Percentiles rank a stretch among this genome's conserved stretches.
These are phyloP conservation scores for Acacia acuminata DNA, from an alignment of 306 rosid genomes.

Conservation along the genomic window DNA sequence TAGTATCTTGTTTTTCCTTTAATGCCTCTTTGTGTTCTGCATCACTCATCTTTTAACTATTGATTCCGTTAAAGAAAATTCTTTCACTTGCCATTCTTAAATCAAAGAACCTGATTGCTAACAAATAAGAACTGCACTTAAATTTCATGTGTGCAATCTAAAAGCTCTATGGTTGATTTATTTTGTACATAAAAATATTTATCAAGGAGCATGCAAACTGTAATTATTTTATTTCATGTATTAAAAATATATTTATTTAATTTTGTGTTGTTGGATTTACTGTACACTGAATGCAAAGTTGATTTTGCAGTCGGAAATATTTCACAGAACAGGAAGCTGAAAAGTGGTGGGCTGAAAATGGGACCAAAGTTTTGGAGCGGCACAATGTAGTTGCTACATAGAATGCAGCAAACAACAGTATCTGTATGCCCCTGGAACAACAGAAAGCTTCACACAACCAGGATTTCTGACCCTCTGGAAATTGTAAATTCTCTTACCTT, in stretches of 20 bases:
- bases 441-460: conserved; percentile 17
- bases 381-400: conserved; percentile 54
- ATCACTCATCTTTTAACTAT: background rate
- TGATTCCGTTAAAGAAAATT: background rate
- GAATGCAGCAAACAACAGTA: conserved; percentile 34
- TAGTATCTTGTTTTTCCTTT: background rate
- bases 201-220: background rate
- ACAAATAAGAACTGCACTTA: background rate
- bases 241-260: background rate
- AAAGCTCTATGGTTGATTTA: background rate
- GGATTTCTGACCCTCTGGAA: conserved; percentile 37
- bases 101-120: background rate
- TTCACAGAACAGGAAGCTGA: conserved; percentile 83
- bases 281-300: conserved; percentile 31
- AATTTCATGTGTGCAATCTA: background rate
- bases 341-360: conserved; percentile 92
- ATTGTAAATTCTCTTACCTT: conserved; percentile 42
- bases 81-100: background rate
- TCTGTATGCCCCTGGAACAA: conserved; percentile 24
- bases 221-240: background rate
- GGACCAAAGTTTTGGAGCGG: conserved; percentile 63
- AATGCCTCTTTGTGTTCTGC: background rate
- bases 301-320: conserved; percentile 76
- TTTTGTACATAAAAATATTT: background rate
- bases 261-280: background rate